Conservation (phyloP, 208 protist genomes). For the Crithidia acanthocephali region DNA sequence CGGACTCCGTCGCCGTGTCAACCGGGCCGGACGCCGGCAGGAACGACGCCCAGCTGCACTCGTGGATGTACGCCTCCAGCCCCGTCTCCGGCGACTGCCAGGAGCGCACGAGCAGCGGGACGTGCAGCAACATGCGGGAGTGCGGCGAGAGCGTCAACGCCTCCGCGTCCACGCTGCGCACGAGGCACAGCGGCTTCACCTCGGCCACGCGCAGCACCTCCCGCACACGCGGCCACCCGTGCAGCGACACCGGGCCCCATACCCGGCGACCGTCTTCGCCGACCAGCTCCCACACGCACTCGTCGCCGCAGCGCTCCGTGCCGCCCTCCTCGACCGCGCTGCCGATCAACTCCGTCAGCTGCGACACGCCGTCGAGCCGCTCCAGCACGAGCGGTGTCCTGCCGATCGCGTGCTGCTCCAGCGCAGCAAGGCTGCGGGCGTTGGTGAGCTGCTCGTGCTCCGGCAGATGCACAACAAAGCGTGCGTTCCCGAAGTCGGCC, state of each 20-base stretch:
- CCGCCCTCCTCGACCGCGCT: constrained; percentile 25
- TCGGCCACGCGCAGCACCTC: constrained; percentile 26
- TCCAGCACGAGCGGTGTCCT: constrained; percentile 22
- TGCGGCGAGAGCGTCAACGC: constrained; percentile 13
- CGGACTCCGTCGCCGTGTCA: neutral
- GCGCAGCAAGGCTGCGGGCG: constrained; percentile 39
- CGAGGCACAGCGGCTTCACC: constrained; percentile 9
- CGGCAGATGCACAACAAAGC: constrained; percentile 41
- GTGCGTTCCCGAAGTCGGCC: constrained; percentile 13
- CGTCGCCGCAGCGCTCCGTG: neutral
- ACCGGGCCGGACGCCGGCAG: neutral
- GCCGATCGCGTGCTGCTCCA: constrained; percentile 47
- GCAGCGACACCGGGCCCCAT: constrained; percentile 16
- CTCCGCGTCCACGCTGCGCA: constrained; percentile 14
- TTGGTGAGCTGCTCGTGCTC: constrained; percentile 35
- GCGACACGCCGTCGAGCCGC: constrained; percentile 25
- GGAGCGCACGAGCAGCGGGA: constrained; percentile 22
- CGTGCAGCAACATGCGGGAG: constrained; percentile 19
- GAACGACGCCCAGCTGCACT: constrained; percentile 19
- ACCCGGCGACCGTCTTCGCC: constrained; percentile 19
- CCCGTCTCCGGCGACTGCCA: constrained; percentile 12
- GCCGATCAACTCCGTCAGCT: constrained; percentile 19
- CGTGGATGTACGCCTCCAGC: constrained; percentile 22
- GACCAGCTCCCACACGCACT: constrained; percentile 20
- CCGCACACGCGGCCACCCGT: constrained; percentile 21